Percentiles rank a stretch among this genome's conserved stretches.
Evolutionary conservation across 176 grass and related monocot species (phyloP).

Genomic region (Aechmea fasciata): DNA sequence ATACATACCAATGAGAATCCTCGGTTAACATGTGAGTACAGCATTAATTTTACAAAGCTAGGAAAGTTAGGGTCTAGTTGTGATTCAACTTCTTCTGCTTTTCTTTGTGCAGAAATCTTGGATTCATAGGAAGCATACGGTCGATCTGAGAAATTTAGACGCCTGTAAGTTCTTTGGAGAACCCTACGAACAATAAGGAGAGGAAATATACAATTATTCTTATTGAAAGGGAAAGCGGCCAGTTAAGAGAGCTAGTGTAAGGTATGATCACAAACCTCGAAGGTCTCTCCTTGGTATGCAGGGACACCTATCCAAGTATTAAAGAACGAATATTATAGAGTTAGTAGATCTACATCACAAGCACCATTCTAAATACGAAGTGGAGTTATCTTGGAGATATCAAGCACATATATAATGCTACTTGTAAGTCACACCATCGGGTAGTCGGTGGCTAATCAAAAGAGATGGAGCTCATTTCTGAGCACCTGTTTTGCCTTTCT

Average conservation of each 20-base stretch:
- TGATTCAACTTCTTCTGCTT: constrained; percentile 63
- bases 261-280: constrained; percentile 5
- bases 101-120: constrained; percentile 43
- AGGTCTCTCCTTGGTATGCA: not conserved
- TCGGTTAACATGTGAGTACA: constrained; percentile 64
- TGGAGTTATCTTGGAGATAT: too few species aligned
- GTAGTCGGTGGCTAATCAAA: too few species aligned
- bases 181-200: constrained; percentile 22
- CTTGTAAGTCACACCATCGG: too few species aligned
- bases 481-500: too few species aligned
- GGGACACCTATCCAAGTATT: constrained; percentile 5
- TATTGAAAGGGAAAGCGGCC: not conserved
- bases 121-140: constrained; percentile 44
- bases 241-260: not conserved
- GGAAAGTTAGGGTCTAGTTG: constrained; percentile 40
- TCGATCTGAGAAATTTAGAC: constrained; percentile 34
- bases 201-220: constrained; percentile 2
- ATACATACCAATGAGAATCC: constrained; percentile 73
- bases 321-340: not conserved
- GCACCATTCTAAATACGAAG: too few species aligned
- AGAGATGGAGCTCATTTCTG: too few species aligned
- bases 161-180: constrained; percentile 35
- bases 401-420: too few species aligned
- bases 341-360: too few species aligned
- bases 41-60: constrained; percentile 65